Base-by-base conservation (phyloP, 108 stramenopile genomes). In the Nitzschia sp. region DNA sequence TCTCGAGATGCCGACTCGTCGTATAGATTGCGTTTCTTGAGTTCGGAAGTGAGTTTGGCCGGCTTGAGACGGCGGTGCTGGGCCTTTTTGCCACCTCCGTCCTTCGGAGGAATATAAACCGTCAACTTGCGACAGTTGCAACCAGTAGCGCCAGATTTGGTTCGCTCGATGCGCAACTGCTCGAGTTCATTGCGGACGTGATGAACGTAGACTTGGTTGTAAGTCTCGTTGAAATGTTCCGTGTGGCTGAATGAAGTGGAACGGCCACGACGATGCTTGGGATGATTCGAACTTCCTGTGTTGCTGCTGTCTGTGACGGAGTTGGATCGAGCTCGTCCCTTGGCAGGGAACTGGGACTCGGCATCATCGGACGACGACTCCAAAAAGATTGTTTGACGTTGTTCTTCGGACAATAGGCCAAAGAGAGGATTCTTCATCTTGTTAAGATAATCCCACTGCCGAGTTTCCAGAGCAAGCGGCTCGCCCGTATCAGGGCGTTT, bases 111-210 rank as follows among this genome's bases (percentile, higher is more conserved):
- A n/a, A 90, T 38, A 34, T 86, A 85, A 48, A 91, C 89, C 23
- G 84, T 68, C 17, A 94, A 76, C 57, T 91, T 89, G 23, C 90
- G 86, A 75, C 93, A 94, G 29, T 74, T 82, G 59, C 93, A 94
- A 27, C 93, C 93, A 36, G 82, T 73, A 51, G 80, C 79, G 36
- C 81, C 60, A 0, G 82, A 72, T 21, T 81, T 78, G 33, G 66
- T 72, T 2, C 93, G 74, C 29, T 80, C 69, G 71, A 82, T 78
- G 1, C 93, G 90, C 2, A 91, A 24, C n/a, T 84, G 34, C 70
- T 94, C 93, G 51, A 94, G 70, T 28, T 91, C 88, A 58, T 88
- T 89, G 46, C 87, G 87, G 18, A 87, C 67, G 36, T 90, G 88
- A 63, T 85, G 81, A 11, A 87, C 82, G 36, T 76, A 51, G 1